phyloP scores from a whole-genome alignment of 106 monocot species.

The Dioscorea alata region DNA sequence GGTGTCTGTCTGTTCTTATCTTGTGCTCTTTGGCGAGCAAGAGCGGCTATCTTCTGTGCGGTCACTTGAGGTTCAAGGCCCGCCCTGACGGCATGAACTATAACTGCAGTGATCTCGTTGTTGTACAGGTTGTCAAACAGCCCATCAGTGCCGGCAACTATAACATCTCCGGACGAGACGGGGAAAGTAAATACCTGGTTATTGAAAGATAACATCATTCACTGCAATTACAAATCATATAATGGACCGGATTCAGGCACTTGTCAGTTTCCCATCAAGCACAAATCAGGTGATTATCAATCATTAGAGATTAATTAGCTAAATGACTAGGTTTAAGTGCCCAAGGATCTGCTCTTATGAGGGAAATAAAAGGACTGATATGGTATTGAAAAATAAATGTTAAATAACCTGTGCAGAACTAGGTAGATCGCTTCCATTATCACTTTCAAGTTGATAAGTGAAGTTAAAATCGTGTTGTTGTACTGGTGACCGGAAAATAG shows the following conservation, averaged over 20 bases:
- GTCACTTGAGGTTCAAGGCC: slow-evolving; percentile 49
- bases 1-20: slow-evolving; percentile 73
- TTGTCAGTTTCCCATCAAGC: too few relatives aligned
- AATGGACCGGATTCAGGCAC: too few relatives aligned
- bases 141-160: slow-evolving; percentile 65
- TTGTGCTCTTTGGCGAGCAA: slow-evolving; percentile 54
- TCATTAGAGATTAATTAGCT: too few relatives aligned
- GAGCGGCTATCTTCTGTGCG: slow-evolving; percentile 63
- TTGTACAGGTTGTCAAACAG: slow-evolving; percentile 71
- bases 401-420: slow-evolving; percentile 64
- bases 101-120: slow-evolving; percentile 50
- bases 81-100: slow-evolving; percentile 44
- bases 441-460: slow-evolving; percentile 76
- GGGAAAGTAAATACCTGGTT: slow-evolving; percentile 50
- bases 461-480: slow-evolving; percentile 86
- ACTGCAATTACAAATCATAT: background rate
- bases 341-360: too few relatives aligned
- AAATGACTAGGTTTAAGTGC: too few relatives aligned
- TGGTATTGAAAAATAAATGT: too few relatives aligned
- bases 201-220: too few relatives aligned
- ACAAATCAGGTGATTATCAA: too few relatives aligned
- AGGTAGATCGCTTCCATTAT: slow-evolving; percentile 64
- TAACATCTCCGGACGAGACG: slow-evolving; percentile 58
- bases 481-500: slow-evolving; percentile 61
- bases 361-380: too few relatives aligned